Evolutionary conservation across 2,329 filamentous ascomycete genomes (phyloP), one percentile per base, ranked within the genome.

Genomic region (Pyrenochaeta sp.): DNA sequence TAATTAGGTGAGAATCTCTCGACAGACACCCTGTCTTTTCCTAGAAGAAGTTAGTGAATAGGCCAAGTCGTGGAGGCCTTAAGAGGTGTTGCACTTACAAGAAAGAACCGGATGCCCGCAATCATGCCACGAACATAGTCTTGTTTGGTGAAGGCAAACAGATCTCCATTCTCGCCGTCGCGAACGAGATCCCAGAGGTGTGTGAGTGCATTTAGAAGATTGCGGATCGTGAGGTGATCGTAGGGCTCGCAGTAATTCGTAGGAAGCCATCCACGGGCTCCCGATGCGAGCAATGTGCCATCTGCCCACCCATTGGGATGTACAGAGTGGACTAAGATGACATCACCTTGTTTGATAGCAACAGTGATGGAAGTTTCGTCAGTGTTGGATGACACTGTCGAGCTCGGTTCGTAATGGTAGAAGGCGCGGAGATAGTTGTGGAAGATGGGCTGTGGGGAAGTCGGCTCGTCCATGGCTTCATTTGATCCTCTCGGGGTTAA

Each of bases 281-380:
- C 93, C 3, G 91, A 90, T 17, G 87, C 82, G 49, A 99, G 75
- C 27, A 96, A 78, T 1, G 94, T 99, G 37, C 94, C 94, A 70
- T 99, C 94, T 21, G 94, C 94, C 94, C 94, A 99, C 58, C 94
- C 94, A 75, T 97, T 99, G 48, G 90, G 94, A 72, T 99, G 94
- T 56, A 97, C 89, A 3, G 94, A 96, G 72, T 99, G 94, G 15
- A 99, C 88, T 44, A 99, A 75, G 40, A 99, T 87, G 35, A 99
- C 84, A 64, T 99, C 94, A 46, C 94, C 94, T 66, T 94, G 87
- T 58, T 89, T 89, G 43, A 99, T 81, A 15, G 91, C 88, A 8
- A 96, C 78, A 8, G 93, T 97, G 41, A 97, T 74, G 15, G 77
- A 74, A 5, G 73, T 72, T 29, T 75, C 74, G 29, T 75, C 88